Conservation (phyloP, 1,284 basidiomycete genomes). For the Crucibulum cyathiforme region DNA sequence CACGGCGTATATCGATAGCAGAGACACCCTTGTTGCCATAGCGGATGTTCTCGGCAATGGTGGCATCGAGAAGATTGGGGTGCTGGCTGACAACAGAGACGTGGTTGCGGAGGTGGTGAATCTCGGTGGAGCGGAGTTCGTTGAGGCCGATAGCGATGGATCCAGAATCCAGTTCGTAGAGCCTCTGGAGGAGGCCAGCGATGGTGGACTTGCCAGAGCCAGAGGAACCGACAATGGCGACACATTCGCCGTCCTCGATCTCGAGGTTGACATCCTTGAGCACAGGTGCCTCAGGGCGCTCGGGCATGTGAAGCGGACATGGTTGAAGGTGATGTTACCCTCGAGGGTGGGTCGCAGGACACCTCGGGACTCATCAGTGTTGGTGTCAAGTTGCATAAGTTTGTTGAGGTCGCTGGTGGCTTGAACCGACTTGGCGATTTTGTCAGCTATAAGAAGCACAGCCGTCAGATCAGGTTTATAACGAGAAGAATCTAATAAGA, state of each 20-base stretch:
- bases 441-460: conserved; percentile 62
- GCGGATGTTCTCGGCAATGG: conserved; percentile 85
- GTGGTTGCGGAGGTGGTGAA: conserved; percentile 78
- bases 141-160: conserved; percentile 62
- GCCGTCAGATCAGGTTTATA: conserved; percentile 5
- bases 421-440: conserved; percentile 79
- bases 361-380: conserved; percentile 75
- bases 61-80: conserved; percentile 86
- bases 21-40: conserved; percentile 71
- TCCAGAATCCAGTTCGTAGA: conserved; percentile 82
- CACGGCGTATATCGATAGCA: conserved; percentile 64
- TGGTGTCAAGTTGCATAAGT: conserved; percentile 64
- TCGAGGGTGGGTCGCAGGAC: conserved; percentile 63
- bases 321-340: conserved; percentile 71
- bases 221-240: conserved; percentile 88
- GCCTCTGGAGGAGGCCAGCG: conserved; percentile 79
- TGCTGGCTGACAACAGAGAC: conserved; percentile 87
- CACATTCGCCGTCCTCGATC: conserved; percentile 76
- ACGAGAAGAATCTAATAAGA: conserved; percentile 20
- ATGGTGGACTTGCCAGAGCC: conserved; percentile 92
- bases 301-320: conserved; percentile 84
- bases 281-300: conserved; percentile 75
- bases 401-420: conserved; percentile 82
- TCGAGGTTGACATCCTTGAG: conserved; percentile 71
- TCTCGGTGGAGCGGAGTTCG: conserved; percentile 64